These are phyloP conservation scores for Aspergillus floridensis DNA, from an alignment of 2,329 filamentous ascomycete genomes.

Conservation along the genomic window DNA sequence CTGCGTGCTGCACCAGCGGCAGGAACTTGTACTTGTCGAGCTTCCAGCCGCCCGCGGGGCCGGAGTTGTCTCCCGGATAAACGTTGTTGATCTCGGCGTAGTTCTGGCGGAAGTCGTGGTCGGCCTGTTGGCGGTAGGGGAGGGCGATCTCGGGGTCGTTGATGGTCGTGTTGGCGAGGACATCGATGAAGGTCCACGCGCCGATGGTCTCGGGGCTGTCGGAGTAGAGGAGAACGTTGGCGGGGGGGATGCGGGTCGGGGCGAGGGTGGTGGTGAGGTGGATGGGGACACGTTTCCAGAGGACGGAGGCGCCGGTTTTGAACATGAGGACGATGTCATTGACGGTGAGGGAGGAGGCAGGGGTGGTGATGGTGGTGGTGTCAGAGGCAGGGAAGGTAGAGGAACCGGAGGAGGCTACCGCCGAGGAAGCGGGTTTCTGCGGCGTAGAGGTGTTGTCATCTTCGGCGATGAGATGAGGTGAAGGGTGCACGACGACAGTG, in stretches of 20 bases:
- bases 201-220: constrained; percentile 25
- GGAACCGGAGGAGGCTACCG: neutral
- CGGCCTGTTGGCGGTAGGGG: constrained; percentile 20
- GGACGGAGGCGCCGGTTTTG: constrained; percentile 26
- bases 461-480: neutral
- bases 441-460: neutral
- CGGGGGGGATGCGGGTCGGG: constrained; percentile 20
- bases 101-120: constrained; percentile 24
- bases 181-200: constrained; percentile 21
- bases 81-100: constrained; percentile 23
- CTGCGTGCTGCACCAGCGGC: constrained; percentile 49
- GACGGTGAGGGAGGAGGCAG: neutral
- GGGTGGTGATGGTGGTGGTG: neutral
- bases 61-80: constrained; percentile 17
- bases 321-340: constrained; percentile 14
- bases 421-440: neutral
- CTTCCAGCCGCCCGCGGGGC: constrained; percentile 45
- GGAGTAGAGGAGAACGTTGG: constrained; percentile 26
- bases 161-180: constrained; percentile 23
- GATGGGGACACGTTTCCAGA: constrained; percentile 28
- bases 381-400: neutral
- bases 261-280: constrained; percentile 26
- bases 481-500: neutral
- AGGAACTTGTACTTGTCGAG: constrained; percentile 63
- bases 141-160: constrained; percentile 18